Conservation (phyloP, 2,329 filamentous ascomycete genomes). For the Cadophora sp. region DNA sequence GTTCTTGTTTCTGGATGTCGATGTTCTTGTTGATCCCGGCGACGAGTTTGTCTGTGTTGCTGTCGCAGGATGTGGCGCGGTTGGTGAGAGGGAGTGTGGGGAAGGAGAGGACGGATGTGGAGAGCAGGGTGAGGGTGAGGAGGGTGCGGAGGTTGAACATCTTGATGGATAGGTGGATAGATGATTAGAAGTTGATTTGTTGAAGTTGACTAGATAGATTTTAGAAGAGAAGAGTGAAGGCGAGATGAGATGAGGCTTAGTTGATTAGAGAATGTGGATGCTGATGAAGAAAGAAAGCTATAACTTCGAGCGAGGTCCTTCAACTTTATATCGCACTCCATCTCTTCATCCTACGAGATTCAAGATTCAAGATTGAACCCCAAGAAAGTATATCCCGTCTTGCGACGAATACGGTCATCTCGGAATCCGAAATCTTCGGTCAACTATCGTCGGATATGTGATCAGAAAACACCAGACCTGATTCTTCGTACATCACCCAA, state of each 20-base stretch:
- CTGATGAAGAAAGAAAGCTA: background rate
- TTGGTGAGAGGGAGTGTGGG: background rate
- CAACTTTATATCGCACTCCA: too few relatives aligned
- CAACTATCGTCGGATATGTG: background rate
- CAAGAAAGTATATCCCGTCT: background rate
- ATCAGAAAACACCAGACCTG: background rate
- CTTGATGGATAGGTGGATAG: background rate
- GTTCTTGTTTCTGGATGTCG: slow-evolving; percentile 31
- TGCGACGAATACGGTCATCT: background rate
- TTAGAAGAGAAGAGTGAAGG: background rate
- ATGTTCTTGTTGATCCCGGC: slow-evolving; percentile 34
- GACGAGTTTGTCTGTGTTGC: slow-evolving; percentile 23
- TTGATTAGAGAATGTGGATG: slow-evolving; percentile 1
- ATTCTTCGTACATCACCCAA: too few relatives aligned
- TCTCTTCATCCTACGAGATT: too few relatives aligned
- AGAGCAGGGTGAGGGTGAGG: slow-evolving; percentile 1
- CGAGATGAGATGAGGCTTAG: background rate
- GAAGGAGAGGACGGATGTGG: background rate
- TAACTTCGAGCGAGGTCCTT: too few relatives aligned
- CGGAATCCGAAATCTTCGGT: background rate
- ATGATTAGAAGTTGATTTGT: background rate
- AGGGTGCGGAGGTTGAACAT: background rate
- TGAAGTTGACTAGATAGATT: background rate
- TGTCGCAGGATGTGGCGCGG: slow-evolving; percentile 23
- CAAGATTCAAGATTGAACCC: too few relatives aligned